These are phyloP conservation scores for Hydrangea macrophylla DNA, from an alignment of 148 eudicot species.

Conservation along the genomic window DNA sequence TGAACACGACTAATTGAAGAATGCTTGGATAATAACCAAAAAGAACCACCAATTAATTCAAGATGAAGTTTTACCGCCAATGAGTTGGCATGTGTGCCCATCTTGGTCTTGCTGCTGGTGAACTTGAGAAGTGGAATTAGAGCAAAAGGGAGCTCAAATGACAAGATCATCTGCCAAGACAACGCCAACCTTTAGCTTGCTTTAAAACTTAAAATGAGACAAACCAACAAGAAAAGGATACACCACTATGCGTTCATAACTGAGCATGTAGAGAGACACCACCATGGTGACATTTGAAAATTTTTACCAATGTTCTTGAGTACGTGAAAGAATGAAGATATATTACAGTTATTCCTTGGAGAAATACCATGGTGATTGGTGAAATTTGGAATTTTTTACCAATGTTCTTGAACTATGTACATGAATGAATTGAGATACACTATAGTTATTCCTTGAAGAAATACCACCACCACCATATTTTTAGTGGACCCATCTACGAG, in stretches of 20 bases:
- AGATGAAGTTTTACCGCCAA: constrained; percentile 35
- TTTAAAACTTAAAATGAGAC: not conserved
- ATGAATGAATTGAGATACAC: not conserved
- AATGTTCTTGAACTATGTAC: too few relatives aligned
- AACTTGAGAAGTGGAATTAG: constrained; percentile 97
- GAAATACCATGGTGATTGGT: constrained; percentile 3
- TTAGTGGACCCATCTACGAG: not conserved
- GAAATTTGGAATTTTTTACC: not conserved
- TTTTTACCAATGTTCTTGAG: not conserved
- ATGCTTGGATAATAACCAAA: not conserved
- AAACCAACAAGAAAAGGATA: not conserved
- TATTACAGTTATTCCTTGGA: not conserved
- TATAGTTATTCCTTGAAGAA: too few relatives aligned
- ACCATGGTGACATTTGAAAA: not conserved
- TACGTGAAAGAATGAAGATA: not conserved
- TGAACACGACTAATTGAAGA: not conserved
- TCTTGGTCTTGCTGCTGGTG: constrained; percentile 94
- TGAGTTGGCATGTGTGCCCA: constrained; percentile 83
- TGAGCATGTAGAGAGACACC: not conserved
- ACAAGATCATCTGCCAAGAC: constrained; percentile 82
- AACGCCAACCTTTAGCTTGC: constrained; percentile 14
- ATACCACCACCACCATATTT: not conserved
- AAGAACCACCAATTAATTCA: not conserved
- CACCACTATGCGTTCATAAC: not conserved
- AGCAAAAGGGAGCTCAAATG: constrained; percentile 98